Evolutionary conservation across 768 basidiomycete genomes (phyloP).

Genomic region (Hortiboletus campestris): DNA sequence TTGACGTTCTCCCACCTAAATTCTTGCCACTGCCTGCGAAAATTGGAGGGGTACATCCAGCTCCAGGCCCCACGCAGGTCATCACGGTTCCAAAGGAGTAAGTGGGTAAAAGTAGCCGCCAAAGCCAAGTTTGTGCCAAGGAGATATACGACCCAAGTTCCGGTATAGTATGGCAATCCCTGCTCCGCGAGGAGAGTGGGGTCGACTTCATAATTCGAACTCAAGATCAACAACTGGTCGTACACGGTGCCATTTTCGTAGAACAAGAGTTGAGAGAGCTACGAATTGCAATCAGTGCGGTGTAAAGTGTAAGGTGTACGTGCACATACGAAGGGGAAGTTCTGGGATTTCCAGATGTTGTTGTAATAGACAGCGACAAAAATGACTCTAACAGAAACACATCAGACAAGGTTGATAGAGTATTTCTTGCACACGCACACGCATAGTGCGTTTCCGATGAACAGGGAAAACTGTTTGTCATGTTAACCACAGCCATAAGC

Average conservation of each 20-base stretch:
- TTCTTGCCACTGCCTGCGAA: constrained; percentile 24
- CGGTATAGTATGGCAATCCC: constrained; percentile 34
- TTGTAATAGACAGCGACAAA: constrained; percentile 38
- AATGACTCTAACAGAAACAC: constrained; percentile 25
- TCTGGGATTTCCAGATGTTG: constrained; percentile 57
- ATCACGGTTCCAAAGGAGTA: constrained; percentile 52
- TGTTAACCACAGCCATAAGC: neutral
- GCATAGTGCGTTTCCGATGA: constrained; percentile 50
- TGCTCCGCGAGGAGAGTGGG: constrained; percentile 44
- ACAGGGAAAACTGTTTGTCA: constrained; percentile 38
- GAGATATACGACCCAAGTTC: constrained; percentile 24
- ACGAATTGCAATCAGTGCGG: constrained; percentile 5
- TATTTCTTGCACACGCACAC: constrained; percentile 34
- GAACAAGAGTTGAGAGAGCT: constrained; percentile 49
- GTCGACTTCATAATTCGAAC: constrained; percentile 52
- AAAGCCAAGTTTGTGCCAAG: constrained; percentile 24
- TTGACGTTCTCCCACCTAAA: constrained; percentile 34
- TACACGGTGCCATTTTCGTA: constrained; percentile 52
- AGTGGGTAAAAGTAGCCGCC: constrained; percentile 50
- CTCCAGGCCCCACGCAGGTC: constrained; percentile 47
- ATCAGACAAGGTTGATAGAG: neutral
- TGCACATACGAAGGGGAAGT: constrained; percentile 56
- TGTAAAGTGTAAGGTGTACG: neutral
- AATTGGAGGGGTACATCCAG: constrained; percentile 40
- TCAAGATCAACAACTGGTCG: constrained; percentile 52